These are phyloP conservation scores for Arthrobotrys conoides DNA, from an alignment of 2,329 filamentous ascomycete genomes.

Conservation along the genomic window DNA sequence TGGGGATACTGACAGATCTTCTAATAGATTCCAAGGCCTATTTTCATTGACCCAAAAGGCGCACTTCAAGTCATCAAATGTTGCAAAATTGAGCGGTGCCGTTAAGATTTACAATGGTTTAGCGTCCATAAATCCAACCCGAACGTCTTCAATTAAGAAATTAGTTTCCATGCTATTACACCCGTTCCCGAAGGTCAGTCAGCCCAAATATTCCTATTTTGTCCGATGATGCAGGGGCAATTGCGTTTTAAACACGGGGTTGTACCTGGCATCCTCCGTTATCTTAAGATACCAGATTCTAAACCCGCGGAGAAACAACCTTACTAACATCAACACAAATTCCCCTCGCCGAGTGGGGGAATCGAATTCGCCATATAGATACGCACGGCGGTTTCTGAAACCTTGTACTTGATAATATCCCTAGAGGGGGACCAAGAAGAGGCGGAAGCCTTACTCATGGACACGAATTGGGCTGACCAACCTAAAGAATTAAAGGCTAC, in stretches of 20 bases:
- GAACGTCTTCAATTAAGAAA: conserved; percentile 75
- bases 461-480: conserved; percentile 52
- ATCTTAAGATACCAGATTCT: conserved; percentile 35
- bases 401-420: conserved; percentile 56
- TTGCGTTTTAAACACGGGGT: conserved; percentile 30
- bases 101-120: conserved; percentile 83
- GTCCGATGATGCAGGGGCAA: conserved; percentile 14
- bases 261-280: conserved; percentile 46
- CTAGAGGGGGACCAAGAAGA: conserved; percentile 56
- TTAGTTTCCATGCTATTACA: conserved; percentile 81
- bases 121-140: conserved; percentile 69
- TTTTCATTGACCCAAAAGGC: conserved; percentile 81
- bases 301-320: conserved; percentile 54
- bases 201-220: conserved; percentile 17
- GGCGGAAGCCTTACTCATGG: conserved; percentile 45
- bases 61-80: conserved; percentile 85
- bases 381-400: conserved; percentile 54
- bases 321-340: conserved; percentile 59
- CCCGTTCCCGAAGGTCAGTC: conserved; percentile 82
- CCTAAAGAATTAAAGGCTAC: conserved; percentile 45
- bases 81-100: conserved; percentile 84
- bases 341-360: conserved; percentile 41
- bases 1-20: conserved; percentile 17
- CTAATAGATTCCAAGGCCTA: conserved; percentile 72
- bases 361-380: conserved; percentile 31